Conservation (phyloP, 1,284 basidiomycete species). For the Trichosporon sp. region DNA sequence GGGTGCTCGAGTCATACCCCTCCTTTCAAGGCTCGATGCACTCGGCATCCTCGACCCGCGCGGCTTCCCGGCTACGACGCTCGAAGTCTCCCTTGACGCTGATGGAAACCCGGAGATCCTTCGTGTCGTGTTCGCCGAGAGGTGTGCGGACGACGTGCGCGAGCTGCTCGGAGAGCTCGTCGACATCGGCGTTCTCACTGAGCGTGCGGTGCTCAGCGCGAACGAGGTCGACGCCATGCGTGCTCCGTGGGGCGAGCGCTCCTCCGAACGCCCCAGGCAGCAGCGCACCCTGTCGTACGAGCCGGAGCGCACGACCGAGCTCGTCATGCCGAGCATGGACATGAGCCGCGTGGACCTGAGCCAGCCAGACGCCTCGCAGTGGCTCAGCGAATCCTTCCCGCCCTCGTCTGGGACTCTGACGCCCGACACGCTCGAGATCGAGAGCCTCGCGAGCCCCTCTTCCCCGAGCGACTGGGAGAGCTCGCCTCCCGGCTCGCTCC, state of each 20-base stretch:
- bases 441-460: neutral
- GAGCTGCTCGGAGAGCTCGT: constrained; percentile 33
- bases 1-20: constrained; percentile 29
- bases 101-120: constrained; percentile 33
- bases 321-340: constrained; percentile 38
- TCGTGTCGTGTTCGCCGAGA: constrained; percentile 28
- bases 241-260: neutral
- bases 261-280: neutral
- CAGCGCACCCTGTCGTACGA: neutral
- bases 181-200: constrained; percentile 26
- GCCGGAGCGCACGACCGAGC: constrained; percentile 6
- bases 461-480: neutral
- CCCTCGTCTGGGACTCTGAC: neutral
- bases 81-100: constrained; percentile 15
- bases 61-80: constrained; percentile 7
- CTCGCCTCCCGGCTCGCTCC: neutral
- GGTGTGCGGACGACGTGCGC: constrained; percentile 30
- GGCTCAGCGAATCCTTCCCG: neutral
- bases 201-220: neutral
- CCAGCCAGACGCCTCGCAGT: neutral
- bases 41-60: constrained; percentile 27
- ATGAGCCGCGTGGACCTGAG: constrained; percentile 5
- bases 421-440: neutral
- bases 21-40: constrained; percentile 34
- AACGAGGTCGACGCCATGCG: constrained; percentile 9